phyloP scores from a whole-genome alignment of 2,329 filamentous ascomycete genomes.

The Ophiosphaerella korrae region DNA sequence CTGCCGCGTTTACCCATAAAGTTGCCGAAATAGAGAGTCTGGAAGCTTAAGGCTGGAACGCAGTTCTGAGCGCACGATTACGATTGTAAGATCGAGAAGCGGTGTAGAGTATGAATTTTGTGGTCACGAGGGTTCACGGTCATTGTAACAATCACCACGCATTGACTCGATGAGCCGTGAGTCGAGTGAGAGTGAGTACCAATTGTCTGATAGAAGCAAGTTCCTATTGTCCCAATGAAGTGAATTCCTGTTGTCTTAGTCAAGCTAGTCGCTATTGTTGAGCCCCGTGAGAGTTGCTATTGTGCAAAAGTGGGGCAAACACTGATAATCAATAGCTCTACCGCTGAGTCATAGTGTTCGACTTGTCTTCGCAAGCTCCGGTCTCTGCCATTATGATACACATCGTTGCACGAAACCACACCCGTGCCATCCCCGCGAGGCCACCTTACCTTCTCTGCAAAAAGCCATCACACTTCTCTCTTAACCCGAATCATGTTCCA shows the following conservation, averaged over 20 bases:
- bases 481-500: constrained; percentile 11
- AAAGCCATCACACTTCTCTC: not conserved
- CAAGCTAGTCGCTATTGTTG: too few relatives aligned
- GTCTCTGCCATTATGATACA: not conserved
- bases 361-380: not conserved
- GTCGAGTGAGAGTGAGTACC: too few relatives aligned
- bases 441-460: not conserved
- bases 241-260: too few relatives aligned
- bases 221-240: too few relatives aligned
- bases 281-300: too few relatives aligned
- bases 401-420: not conserved
- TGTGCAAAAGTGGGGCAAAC: too few relatives aligned
- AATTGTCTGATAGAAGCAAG: too few relatives aligned
- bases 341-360: not conserved
- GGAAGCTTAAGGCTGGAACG: too few relatives aligned
- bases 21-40: too few relatives aligned
- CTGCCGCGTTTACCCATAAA: too few relatives aligned
- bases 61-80: too few relatives aligned
- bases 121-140: too few relatives aligned
- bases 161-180: not conserved
- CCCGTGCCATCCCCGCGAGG: not conserved
- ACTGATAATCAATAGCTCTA: not conserved
- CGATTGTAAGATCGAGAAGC: not conserved
- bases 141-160: not conserved
- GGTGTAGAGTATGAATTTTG: not conserved